Evolutionary conservation across 169 alveolate genomes (phyloP), one percentile per base, ranked within the genome.

Genomic region (Plasmodium knowlesi): DNA sequence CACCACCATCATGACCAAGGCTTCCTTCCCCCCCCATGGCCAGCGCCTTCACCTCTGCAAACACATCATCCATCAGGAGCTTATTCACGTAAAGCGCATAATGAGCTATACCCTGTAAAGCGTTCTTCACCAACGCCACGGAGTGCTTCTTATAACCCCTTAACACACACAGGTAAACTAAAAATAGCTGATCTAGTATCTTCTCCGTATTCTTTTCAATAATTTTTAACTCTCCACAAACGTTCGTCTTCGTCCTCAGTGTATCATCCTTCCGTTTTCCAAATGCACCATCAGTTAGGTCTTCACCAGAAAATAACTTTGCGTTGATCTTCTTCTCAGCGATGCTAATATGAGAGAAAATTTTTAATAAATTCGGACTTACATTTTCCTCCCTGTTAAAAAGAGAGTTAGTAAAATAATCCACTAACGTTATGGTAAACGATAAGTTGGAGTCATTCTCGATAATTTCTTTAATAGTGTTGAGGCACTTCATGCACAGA

Each of bases 11-110:
- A 1, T 43, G 14, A 46, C 8, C 22, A 10, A 5, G 0, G 8
- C 16, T 43, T 43, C 1, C 57, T 10, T 12, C 57, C 32, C 81
- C 67, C 8, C 19, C 71, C 50, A 4, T 67, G 22, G 95, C 92
- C 30, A 90, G 30, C n/a, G n/a, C 61, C 54, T 81, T 90, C 28
- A 90, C 83, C 39, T 90, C 95, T 0, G 46, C 14, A 9, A 90
- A 90, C 14, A 90, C 82, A 37, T 90, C 95, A 81, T 90, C 95
- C 95, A 90, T 90, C 3, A 90, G 41, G 14, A 81, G 34, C 78
- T 90, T 90, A 90, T 90, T 80, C 32, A 90, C 41, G 57, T 90
- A 90, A n/a, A 82, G 57, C 16, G 95, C 83, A 72, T 90, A 90
- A 8, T 70, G 34, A 1, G 92, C 50, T 32, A 90, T 90, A 9